Percentiles rank a stretch among this genome's conserved stretches.
Evolutionary conservation across 2,329 filamentous ascomycete species (phyloP).

Genomic region (Apiospora malaysiana): DNA sequence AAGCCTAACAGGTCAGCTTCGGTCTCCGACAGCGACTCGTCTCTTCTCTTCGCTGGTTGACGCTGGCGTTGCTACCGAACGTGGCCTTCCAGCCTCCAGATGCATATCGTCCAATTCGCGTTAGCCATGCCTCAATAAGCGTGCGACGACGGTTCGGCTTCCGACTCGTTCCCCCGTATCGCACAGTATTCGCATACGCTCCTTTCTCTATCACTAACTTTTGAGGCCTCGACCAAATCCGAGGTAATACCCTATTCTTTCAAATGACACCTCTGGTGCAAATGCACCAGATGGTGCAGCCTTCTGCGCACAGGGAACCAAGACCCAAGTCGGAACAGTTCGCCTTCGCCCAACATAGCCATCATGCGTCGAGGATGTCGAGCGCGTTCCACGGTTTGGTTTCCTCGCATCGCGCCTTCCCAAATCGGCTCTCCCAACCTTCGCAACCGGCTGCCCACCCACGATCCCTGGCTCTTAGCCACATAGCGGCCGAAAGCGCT

Average conservation of each 20-base stretch:
- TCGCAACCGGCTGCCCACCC: constrained; percentile 34
- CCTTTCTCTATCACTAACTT: constrained; percentile 27
- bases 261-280: constrained; percentile 58
- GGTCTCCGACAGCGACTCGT: not conserved
- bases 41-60: not conserved
- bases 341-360: constrained; percentile 35
- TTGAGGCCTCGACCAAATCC: not conserved
- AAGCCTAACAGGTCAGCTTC: constrained; percentile 11
- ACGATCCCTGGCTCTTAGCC: constrained; percentile 34
- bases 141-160: constrained; percentile 43
- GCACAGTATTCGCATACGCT: constrained; percentile 34
- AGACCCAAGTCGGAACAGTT: constrained; percentile 30
- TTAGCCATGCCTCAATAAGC: constrained; percentile 50
- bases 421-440: constrained; percentile 43
- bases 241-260: not conserved
- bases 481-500: constrained; percentile 39
- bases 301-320: constrained; percentile 47
- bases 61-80: constrained; percentile 7
- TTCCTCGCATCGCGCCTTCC: constrained; percentile 41
- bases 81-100: constrained; percentile 38
- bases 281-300: constrained; percentile 57
- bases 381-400: constrained; percentile 25
- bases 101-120: constrained; percentile 43
- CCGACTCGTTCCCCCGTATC: constrained; percentile 24
- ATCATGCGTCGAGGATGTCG: constrained; percentile 26